Base-by-base conservation (phyloP, 1,139 yeast species). In the Geotrichum bryndzae region DNA sequence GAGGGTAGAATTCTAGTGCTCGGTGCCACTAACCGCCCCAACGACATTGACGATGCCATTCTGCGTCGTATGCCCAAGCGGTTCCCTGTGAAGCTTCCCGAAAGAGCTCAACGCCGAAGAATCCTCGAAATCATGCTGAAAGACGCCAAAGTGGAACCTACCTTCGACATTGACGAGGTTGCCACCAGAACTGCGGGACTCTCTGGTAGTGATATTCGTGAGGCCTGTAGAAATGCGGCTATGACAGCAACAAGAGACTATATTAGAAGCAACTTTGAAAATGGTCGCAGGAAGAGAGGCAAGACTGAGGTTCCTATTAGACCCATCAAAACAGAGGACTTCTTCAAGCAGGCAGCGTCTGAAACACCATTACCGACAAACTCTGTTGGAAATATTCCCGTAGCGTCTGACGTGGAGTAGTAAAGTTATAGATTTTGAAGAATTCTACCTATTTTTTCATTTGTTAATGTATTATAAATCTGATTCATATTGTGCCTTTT, bases 11-110 rank as follows among this genome's bases (percentile, higher is more conserved):
- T 94, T 5, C 79, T 94, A 79, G 91, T 94, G 0, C 82, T 94
- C 71, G 99, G 99, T 4, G 99, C 99, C 15, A 94, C 99, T 0
- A 94, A 94, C 72, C 80, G 99, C 67, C 92, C 94, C 56, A 83
- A 84, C 65, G 99, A 94, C 72, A 94, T 94, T 61, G 99, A 94
- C 73, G 83, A 84, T 66, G 99, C 99, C 0, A 90, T 94, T 72
- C 79, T 92, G 74, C 83, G 99, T 75, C 83, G 99, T 72, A 82
- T 94, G 84, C 98, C 99, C 10, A 94, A 94, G 73, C 82, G 91
- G 61, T 92, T 94, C 74, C 84, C 94, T 1, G 86, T 94, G 45
- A 81, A 84, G 2, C 80, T 88, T 68, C 99, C 99, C 1, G 81
- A 83, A 66, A 75, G 81, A 1, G 78, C 76, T 4, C 96, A 94